Evolutionary conservation across 306 rosid genomes (phyloP).

Genomic region (Cyamopsis tetragonoloba): DNA sequence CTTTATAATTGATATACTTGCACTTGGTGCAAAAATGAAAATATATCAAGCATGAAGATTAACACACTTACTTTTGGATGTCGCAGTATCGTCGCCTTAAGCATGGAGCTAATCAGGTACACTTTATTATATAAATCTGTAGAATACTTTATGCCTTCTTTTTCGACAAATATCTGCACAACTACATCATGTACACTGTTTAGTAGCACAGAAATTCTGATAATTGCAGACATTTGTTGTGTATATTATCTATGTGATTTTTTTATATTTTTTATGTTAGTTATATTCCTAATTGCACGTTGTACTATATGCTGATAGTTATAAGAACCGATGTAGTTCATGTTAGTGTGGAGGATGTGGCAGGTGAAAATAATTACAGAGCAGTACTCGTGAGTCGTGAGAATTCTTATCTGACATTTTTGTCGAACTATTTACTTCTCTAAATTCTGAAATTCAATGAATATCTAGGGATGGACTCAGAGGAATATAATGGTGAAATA

Average conservation of each 20-base stretch:
- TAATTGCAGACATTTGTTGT: background rate
- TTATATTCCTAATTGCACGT: background rate
- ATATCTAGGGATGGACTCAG: background rate
- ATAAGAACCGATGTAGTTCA: background rate
- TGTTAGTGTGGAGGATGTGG: background rate
- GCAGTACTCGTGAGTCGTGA: conserved; percentile 1
- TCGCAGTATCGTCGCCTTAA: conserved; percentile 95
- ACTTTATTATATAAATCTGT: conserved; percentile 17
- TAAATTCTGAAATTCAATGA: background rate
- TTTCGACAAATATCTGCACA: background rate
- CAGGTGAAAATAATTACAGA: background rate
- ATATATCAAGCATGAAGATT: conserved; percentile 21
- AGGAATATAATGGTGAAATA: background rate
- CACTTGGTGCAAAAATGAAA: conserved; percentile 13
- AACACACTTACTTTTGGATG: conserved; percentile 32
- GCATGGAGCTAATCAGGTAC: conserved; percentile 92
- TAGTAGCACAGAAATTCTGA: background rate
- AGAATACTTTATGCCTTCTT: conserved; percentile 19
- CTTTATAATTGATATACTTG: conserved; percentile 19
- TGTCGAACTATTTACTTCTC: background rate
- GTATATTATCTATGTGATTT: background rate
- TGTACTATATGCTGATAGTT: background rate
- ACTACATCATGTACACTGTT: conserved; percentile 1
- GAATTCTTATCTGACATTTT: background rate
- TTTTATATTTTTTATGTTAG: background rate